Evolutionary conservation across 805 yeast species (phyloP).

Genomic region (Kodamaea neixiangensis): DNA sequence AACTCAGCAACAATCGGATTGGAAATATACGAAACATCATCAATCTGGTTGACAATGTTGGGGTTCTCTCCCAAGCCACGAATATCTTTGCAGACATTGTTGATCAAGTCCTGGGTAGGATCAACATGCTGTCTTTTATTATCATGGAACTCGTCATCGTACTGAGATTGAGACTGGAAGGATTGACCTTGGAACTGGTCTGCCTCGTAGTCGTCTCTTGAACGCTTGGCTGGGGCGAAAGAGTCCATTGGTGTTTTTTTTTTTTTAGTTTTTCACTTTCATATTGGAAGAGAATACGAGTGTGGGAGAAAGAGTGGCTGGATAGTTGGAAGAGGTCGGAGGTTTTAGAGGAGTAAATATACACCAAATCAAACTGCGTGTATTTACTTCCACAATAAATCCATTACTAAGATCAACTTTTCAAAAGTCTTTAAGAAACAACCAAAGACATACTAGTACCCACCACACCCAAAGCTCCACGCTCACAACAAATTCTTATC

Average conservation of each 20-base stretch:
- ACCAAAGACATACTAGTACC: too few species aligned
- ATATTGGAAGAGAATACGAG: too few species aligned
- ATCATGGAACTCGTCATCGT: constrained; percentile 29
- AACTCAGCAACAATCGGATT: constrained; percentile 66
- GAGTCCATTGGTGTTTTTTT: constrained; percentile 16
- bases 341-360: too few species aligned
- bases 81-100: constrained; percentile 47
- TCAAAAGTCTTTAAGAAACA: too few species aligned
- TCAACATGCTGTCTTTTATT: constrained; percentile 42
- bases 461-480: too few species aligned
- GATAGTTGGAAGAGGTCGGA: too few species aligned
- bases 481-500: too few species aligned
- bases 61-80: constrained; percentile 46
- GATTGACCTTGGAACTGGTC: constrained; percentile 13
- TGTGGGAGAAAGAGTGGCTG: too few species aligned
- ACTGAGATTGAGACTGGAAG: constrained; percentile 10
- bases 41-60: constrained; percentile 39
- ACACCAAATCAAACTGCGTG: too few species aligned
- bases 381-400: too few species aligned
- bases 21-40: constrained; percentile 64
- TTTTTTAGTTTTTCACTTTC: neutral
- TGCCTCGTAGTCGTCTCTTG: constrained; percentile 32
- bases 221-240: constrained; percentile 24
- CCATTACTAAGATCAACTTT: too few species aligned
- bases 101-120: constrained; percentile 41